phyloP scores from a whole-genome alignment of 345 rosid species.

The Noccaea caerulescens region DNA sequence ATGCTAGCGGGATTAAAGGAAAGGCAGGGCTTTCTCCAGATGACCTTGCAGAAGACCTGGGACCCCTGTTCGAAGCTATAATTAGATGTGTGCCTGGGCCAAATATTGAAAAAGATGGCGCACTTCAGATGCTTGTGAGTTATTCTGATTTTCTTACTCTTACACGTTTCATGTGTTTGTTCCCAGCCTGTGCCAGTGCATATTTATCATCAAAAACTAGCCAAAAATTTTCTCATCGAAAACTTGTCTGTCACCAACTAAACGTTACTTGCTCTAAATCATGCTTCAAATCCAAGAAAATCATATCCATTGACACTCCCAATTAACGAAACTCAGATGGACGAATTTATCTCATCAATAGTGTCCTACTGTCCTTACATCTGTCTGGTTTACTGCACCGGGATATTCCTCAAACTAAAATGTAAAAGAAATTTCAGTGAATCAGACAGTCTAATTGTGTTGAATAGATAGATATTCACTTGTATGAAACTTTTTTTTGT shows the following conservation, averaged over 20 bases:
- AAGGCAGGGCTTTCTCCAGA: constrained; percentile 91
- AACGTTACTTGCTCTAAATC: constrained; percentile 9
- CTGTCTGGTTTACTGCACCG: not conserved
- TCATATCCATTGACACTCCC: not conserved
- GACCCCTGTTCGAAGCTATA: constrained; percentile 86
- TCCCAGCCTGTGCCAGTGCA: constrained; percentile 13
- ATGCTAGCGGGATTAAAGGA: constrained; percentile 95
- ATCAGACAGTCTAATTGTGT: not conserved
- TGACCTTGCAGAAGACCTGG: constrained; percentile 85
- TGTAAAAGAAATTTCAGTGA: constrained; percentile 11
- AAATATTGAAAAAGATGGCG: constrained; percentile 80
- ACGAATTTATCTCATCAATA: constrained; percentile 1
- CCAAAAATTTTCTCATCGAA: not conserved
- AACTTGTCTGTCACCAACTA: constrained; percentile 22
- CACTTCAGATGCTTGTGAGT: constrained; percentile 99
- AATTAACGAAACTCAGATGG: not conserved
- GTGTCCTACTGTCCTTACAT: not conserved
- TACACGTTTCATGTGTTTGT: constrained; percentile 33
- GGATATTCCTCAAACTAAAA: constrained; percentile 1
- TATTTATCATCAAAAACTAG: not conserved
- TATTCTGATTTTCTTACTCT: constrained; percentile 44
- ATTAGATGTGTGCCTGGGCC: constrained; percentile 99
- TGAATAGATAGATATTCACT: constrained; percentile 14
- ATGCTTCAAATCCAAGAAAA: constrained; percentile 11
- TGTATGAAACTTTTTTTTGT: constrained; percentile 17